Evolutionary conservation across 805 yeast species (phyloP).

Genomic region (Kuraishia hungarica): DNA sequence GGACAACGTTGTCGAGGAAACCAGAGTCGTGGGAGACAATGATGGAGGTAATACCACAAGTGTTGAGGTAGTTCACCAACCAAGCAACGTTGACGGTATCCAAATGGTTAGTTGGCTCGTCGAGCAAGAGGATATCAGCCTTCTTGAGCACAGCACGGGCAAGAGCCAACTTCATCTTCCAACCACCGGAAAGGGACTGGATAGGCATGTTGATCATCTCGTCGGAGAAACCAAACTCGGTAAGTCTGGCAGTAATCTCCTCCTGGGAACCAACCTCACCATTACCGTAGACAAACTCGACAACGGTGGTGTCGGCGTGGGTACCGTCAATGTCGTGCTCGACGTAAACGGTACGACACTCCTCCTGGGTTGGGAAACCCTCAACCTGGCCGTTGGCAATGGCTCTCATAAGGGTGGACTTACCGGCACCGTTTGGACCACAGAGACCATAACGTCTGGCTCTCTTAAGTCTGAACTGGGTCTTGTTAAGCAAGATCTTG

Average conservation of each 20-base stretch:
- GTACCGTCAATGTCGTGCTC: conserved; percentile 99
- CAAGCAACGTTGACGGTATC: conserved; percentile 99
- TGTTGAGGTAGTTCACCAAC: conserved; percentile 98
- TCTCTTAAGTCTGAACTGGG: conserved; percentile 97
- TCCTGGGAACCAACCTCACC: conserved; percentile 72
- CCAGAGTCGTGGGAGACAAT: conserved; percentile 99
- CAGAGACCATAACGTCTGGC: conserved; percentile 99
- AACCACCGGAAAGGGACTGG: conserved; percentile 98
- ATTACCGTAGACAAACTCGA: conserved; percentile 83
- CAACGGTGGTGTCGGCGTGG: conserved; percentile 91
- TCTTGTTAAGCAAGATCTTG: conserved; percentile 98
- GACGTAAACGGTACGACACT: conserved; percentile 98
- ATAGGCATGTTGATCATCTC: conserved; percentile 93
- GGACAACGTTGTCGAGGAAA: conserved; percentile 94
- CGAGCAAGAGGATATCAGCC: conserved; percentile 95
- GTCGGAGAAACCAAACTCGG: conserved; percentile 87
- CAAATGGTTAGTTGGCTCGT: conserved; percentile 99
- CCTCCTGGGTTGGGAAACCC: conserved; percentile 99
- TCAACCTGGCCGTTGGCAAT: conserved; percentile 97
- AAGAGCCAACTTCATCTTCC: conserved; percentile 99
- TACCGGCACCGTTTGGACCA: conserved; percentile 99
- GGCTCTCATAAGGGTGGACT: conserved; percentile 98
- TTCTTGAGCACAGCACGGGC: conserved; percentile 99
- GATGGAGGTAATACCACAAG: conserved; percentile 98
- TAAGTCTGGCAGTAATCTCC: conserved; percentile 63